Evolutionary conservation across 345 rosid species (phyloP).

Genomic region (Eucalyptus tenuipes): DNA sequence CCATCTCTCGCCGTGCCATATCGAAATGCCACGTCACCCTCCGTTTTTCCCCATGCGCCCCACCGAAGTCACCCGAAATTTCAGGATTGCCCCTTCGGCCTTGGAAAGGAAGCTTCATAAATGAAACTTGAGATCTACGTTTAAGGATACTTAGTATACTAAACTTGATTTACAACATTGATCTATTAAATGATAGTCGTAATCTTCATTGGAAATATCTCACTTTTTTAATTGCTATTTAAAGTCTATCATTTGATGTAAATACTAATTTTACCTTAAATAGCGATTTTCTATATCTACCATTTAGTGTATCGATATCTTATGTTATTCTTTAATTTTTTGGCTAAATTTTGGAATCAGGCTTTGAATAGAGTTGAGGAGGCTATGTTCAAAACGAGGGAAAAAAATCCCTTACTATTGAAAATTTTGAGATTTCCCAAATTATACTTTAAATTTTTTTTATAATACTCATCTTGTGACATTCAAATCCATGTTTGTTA

Average conservation of each 20-base stretch:
- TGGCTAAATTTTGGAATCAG: neutral
- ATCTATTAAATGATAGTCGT: neutral
- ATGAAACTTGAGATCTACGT: neutral
- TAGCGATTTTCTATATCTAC: too few species aligned
- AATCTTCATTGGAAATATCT: neutral
- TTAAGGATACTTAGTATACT: neutral
- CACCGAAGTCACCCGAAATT: neutral
- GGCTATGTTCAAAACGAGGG: neutral
- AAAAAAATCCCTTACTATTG: neutral
- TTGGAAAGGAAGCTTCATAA: neutral
- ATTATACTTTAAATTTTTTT: neutral
- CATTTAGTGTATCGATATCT: neutral
- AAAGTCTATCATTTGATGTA: neutral
- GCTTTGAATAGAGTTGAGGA: neutral
- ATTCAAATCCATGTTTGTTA: neutral
- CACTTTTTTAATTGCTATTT: neutral
- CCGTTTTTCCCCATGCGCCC: neutral
- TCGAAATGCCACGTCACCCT: neutral
- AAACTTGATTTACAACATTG: neutral
- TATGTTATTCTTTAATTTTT: neutral
- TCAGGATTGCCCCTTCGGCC: neutral
- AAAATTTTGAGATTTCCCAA: neutral
- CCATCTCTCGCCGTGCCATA: neutral
- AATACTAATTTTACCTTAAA: neutral
- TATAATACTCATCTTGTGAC: neutral